Evolutionary conservation across 2,329 filamentous ascomycete species (phyloP).

Genomic region (Clarireedia sp.): DNA sequence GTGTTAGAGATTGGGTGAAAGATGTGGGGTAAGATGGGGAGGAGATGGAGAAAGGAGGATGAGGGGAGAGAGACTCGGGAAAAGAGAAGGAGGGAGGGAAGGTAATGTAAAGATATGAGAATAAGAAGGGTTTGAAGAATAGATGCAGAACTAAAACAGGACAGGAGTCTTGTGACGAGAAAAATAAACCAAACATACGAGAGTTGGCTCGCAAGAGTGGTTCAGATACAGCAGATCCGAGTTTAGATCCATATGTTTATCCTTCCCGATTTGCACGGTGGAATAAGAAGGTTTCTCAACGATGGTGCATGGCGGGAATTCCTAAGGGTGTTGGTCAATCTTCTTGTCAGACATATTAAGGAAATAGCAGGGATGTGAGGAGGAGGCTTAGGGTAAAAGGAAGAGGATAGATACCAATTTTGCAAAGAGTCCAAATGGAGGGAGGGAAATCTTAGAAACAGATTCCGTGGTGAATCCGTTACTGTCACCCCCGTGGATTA

Average conservation of each 20-base stretch:
- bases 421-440: constrained; percentile 58
- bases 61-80: background rate
- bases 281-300: constrained; percentile 51
- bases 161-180: background rate
- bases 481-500: constrained; percentile 42
- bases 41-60: background rate
- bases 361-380: background rate
- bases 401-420: constrained; percentile 38
- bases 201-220: constrained; percentile 58
- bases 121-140: background rate
- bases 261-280: constrained; percentile 51
- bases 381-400: background rate
- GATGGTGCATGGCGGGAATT: constrained; percentile 54
- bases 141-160: background rate
- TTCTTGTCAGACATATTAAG: background rate
- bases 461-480: constrained; percentile 49
- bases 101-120: no score
- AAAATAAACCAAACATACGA: constrained; percentile 39
- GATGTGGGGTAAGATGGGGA: background rate
- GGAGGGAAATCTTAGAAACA: constrained; percentile 45
- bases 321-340: background rate
- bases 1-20: constrained; percentile 3
- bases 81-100: background rate
- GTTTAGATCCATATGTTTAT: constrained; percentile 54
- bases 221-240: constrained; percentile 61